Evolutionary conservation across 495 filamentous ascomycete genomes (phyloP), one percentile per base, ranked within the genome.

Genomic region (Evernia prunastri): DNA sequence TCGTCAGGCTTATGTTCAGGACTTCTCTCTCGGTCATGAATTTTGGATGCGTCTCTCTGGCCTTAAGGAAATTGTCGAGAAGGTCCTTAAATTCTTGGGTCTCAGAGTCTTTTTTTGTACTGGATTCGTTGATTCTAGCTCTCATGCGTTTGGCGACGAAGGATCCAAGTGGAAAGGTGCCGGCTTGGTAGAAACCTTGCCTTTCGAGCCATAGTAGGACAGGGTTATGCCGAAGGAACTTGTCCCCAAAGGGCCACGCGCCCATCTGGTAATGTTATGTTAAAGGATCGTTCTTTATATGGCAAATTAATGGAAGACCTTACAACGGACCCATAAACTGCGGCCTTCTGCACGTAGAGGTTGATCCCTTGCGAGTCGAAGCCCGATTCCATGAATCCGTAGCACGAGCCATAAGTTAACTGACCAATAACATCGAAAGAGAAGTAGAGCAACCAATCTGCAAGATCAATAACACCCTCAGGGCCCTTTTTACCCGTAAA

Each of bases 381-480:
- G 36, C 36, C 36, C 36, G 6, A 6, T 12, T 37, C 36, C 36
- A 37, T 67, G 69, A 89, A 89, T 1, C 86, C 87, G 63, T 87
- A 85, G 11, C 77, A 78, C 23, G 82, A 75, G 57, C 80, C 81
- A 65, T 86, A 89, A 0, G 85, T 86, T 17, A 89, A 79, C 70
- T 74, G 79, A 75, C 87, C 73, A 76, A 89, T 74, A 43, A 90
- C 86, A 68, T 94, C 90, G 68, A 91, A 91, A 8, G 87, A 87
- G 68, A 86, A 92, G 70, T 85, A 91, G 70, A 92, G 89, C 23
- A 91, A 74, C 89, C 89, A 93, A 49, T 80, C 74, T 0, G 81
- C 81, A 63, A 93, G 86, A 66, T 90, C 81, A 67, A 87, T 89
- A 6, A 72, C 61, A 25, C 68, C 56, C 20, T 72, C 71, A 25